Conservation (phyloP, 2,329 filamentous ascomycete genomes). For the Microdochium trichocladiopsis region DNA sequence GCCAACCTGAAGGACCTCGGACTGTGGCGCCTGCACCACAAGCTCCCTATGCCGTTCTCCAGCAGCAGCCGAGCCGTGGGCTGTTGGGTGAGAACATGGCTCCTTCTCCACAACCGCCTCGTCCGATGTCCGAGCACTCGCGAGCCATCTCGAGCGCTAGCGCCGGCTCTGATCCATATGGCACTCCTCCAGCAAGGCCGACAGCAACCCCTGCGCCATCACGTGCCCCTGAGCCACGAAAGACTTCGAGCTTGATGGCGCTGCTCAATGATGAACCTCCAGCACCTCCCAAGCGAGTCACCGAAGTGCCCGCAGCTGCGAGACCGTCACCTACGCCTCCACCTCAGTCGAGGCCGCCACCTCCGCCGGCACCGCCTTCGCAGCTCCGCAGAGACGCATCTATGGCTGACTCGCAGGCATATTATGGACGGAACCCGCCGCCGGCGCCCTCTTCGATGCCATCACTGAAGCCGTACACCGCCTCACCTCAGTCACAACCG, state of each 20-base stretch:
- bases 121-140: slow-evolving; percentile 21
- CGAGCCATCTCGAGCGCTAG: slow-evolving; percentile 20
- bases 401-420: slow-evolving; percentile 30
- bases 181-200: slow-evolving; percentile 24
- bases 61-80: slow-evolving; percentile 30
- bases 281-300: slow-evolving; percentile 41
- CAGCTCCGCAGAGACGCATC: slow-evolving; percentile 39
- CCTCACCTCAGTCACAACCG: slow-evolving; percentile 43
- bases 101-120: slow-evolving; percentile 29
- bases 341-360: slow-evolving; percentile 30
- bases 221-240: slow-evolving; percentile 38
- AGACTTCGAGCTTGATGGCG: slow-evolving; percentile 57
- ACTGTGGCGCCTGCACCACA: slow-evolving; percentile 23
- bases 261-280: slow-evolving; percentile 54
- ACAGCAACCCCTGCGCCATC: slow-evolving; percentile 30
- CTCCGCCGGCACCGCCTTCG: slow-evolving; percentile 29
- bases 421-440: slow-evolving; percentile 35
- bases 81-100: slow-evolving; percentile 32
- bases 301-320: slow-evolving; percentile 33
- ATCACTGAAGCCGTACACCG: slow-evolving; percentile 44
- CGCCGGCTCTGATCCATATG: slow-evolving; percentile 20
- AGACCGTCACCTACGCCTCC: slow-evolving; percentile 44
- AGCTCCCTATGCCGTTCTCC: slow-evolving; percentile 25
- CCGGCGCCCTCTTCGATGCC: slow-evolving; percentile 40
- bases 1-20: slow-evolving; percentile 36